A percentile compares a stretch with the other conserved stretches of the same genome.
Conservation (phyloP, 495 filamentous ascomycete species). For the Aspergillus mulundensis region DNA sequence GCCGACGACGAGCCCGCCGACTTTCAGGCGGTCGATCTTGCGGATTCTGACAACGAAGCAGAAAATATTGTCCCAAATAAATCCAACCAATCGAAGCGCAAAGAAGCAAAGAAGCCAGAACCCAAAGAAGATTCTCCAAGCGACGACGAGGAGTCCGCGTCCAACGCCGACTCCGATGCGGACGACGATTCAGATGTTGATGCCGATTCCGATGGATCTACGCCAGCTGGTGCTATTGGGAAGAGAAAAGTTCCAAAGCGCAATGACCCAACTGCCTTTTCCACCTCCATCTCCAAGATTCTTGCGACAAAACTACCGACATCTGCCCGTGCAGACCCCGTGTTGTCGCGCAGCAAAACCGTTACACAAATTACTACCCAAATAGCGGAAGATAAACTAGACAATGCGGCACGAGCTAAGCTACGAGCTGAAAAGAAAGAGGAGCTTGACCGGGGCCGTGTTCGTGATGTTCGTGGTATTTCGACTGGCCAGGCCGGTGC, state of each 20-base stretch:
- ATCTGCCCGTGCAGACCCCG: constrained; percentile 76
- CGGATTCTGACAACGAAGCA: constrained; percentile 62
- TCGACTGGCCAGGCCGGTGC: constrained; percentile 42
- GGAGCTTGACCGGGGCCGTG: constrained; percentile 79
- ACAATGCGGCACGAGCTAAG: constrained; percentile 71
- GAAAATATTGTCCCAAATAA: constrained; percentile 16
- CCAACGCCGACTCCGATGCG: constrained; percentile 33
- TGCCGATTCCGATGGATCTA: constrained; percentile 26
- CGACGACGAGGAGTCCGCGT: constrained; percentile 32
- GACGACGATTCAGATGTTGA: constrained; percentile 23
- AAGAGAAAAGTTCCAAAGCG: constrained; percentile 54
- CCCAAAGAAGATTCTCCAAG: constrained; percentile 18
- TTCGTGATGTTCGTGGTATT: constrained; percentile 74
- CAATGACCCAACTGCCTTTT: constrained; percentile 87
- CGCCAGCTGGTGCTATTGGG: constrained; percentile 19
- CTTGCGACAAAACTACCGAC: constrained; percentile 79
- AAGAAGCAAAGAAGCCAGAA: constrained; percentile 21
- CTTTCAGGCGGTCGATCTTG: constrained; percentile 61
- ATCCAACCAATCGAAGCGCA: constrained; percentile 13
- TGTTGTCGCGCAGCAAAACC: constrained; percentile 71
- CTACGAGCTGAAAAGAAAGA: constrained; percentile 76
- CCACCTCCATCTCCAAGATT: constrained; percentile 87
- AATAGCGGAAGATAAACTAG: constrained; percentile 69
- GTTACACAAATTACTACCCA: constrained; percentile 63
- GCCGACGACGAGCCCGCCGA: constrained; percentile 39